These are phyloP conservation scores for Tetrastigma voinierianum DNA, from an alignment of 164 flowering plant species.

Conservation along the genomic window DNA sequence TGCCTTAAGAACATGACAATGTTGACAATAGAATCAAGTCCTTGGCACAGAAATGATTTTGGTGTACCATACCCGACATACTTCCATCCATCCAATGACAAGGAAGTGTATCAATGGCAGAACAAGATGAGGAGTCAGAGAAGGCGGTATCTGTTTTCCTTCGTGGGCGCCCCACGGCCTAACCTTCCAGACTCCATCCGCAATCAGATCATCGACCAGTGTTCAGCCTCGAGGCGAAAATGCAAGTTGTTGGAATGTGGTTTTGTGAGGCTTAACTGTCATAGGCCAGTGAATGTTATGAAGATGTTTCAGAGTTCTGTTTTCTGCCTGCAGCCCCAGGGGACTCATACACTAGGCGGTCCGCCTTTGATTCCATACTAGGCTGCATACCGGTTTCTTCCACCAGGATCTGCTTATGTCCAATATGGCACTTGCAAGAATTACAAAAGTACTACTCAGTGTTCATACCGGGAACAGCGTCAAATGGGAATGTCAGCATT, in stretches of 20 bases:
- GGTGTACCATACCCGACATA: conserved; percentile 79
- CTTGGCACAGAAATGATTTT: conserved; percentile 50
- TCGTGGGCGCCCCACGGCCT: conserved; percentile 72
- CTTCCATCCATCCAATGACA: conserved; percentile 66
- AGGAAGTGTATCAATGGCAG: conserved; percentile 56
- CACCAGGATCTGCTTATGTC: conserved; percentile 66
- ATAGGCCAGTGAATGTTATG: conserved; percentile 46
- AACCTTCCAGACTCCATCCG: conserved; percentile 37
- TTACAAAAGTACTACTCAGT: conserved; percentile 53
- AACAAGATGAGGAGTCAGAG: conserved; percentile 41
- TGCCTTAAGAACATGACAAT: conserved; percentile 54
- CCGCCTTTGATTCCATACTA: conserved; percentile 66
- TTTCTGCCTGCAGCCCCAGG: conserved; percentile 82
- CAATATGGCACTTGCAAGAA: conserved; percentile 74
- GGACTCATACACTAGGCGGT: conserved; percentile 64
- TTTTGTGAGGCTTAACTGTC: conserved; percentile 35
- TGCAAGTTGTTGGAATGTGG: conserved; percentile 53
- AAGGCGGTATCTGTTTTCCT: conserved; percentile 44
- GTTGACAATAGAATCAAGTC: conserved; percentile 56
- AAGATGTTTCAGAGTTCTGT: conserved; percentile 52
- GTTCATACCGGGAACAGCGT: conserved; percentile 46
- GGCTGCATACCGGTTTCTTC: conserved; percentile 84
- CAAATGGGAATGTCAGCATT: conserved; percentile 38
- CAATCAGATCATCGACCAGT: conserved; percentile 53
- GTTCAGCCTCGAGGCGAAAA: conserved; percentile 33